phyloP scores from a whole-genome alignment of 2,329 filamentous ascomycete genomes.

The Graphium sp. region DNA sequence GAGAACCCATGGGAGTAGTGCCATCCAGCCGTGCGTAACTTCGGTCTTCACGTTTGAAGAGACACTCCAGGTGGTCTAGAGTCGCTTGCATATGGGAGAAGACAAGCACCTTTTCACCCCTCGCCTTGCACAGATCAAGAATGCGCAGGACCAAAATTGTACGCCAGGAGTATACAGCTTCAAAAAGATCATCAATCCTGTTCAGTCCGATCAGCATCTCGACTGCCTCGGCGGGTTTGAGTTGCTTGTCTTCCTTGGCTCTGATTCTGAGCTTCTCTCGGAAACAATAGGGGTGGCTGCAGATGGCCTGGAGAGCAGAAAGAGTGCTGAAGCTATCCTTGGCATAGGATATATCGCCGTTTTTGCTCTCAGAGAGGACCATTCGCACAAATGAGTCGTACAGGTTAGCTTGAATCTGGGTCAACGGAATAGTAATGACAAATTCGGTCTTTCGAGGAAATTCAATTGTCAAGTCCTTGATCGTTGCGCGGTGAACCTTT shows the following conservation, averaged over 20 bases:
- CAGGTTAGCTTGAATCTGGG: conserved; percentile 40
- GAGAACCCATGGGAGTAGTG: conserved; percentile 29
- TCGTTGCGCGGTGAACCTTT: conserved; percentile 63
- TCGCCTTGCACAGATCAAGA: conserved; percentile 41
- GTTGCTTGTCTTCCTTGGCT: conserved; percentile 1
- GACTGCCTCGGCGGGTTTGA: too few species aligned
- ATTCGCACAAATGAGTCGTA: conserved; percentile 43
- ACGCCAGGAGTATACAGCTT: too few species aligned
- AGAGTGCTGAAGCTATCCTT: too few species aligned
- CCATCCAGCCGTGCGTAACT: conserved; percentile 52
- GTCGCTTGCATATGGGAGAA: conserved; percentile 62
- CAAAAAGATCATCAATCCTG: too few species aligned
- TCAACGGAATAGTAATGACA: conserved; percentile 57
- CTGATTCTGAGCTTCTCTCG: conserved; percentile 9
- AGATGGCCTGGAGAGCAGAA: too few species aligned
- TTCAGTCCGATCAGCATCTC: too few species aligned
- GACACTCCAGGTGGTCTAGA: conserved; percentile 47
- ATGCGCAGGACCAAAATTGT: conserved; percentile 31
- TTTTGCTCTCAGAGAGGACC: too few species aligned
- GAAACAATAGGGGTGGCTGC: conserved; percentile 34
- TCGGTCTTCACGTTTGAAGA: conserved; percentile 32
- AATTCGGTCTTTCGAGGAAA: conserved; percentile 70
- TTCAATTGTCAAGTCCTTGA: conserved; percentile 44
- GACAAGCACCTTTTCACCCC: conserved; percentile 59
- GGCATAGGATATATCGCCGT: too few species aligned